Conservation (phyloP, 2,329 filamentous ascomycete species). For the Metarhizium humberi region DNA sequence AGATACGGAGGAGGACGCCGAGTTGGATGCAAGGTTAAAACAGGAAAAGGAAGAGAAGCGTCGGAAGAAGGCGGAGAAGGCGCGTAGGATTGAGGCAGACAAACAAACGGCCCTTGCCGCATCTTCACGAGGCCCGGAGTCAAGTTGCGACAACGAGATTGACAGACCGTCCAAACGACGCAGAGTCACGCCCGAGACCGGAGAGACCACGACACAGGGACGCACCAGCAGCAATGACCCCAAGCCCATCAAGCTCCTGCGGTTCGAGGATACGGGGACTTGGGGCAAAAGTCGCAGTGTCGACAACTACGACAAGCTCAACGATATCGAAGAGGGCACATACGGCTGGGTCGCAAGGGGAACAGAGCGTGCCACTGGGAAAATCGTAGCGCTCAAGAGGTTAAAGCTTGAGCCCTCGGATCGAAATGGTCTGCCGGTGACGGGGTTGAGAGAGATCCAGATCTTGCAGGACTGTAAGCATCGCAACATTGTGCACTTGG, state of each 20-base stretch:
- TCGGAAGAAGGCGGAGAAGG: slow-evolving; percentile 72
- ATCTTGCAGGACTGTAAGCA: slow-evolving; percentile 75
- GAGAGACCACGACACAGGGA: slow-evolving; percentile 7
- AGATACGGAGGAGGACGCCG: slow-evolving; percentile 71
- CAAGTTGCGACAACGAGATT: slow-evolving; percentile 19
- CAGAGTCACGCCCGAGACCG: slow-evolving; percentile 42
- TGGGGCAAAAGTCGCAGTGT: slow-evolving; percentile 70
- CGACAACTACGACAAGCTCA: slow-evolving; percentile 83
- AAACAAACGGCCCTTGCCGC: background rate
- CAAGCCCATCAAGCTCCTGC: slow-evolving; percentile 47
- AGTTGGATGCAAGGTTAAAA: slow-evolving; percentile 61
- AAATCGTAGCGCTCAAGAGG: slow-evolving; percentile 85
- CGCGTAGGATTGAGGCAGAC: slow-evolving; percentile 50
- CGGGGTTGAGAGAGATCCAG: slow-evolving; percentile 87
- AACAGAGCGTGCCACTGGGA: slow-evolving; percentile 60
- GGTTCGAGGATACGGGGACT: slow-evolving; percentile 52
- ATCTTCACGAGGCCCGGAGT: slow-evolving; percentile 4
- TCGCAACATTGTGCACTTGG: slow-evolving; percentile 70
- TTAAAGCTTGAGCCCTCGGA: slow-evolving; percentile 81
- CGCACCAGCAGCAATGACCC: background rate
- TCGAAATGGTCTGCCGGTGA: slow-evolving; percentile 71
- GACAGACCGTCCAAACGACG: slow-evolving; percentile 52
- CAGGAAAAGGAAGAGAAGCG: slow-evolving; percentile 85
- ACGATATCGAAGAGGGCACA: slow-evolving; percentile 94
- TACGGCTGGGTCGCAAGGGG: slow-evolving; percentile 93